Base-by-base conservation (phyloP, 169 alveolate species). In the Plasmodium reichenowi region DNA sequence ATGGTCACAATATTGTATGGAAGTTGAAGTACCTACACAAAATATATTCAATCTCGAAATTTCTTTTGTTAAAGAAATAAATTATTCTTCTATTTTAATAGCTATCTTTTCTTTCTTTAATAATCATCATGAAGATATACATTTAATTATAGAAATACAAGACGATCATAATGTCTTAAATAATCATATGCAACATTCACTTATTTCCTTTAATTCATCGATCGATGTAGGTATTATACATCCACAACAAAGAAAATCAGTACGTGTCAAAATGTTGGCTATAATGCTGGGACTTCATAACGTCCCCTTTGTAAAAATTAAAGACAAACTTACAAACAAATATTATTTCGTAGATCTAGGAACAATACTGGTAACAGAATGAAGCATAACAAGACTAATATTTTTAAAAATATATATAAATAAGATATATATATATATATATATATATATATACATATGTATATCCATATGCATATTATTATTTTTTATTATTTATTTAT, bases 11-110 rank as follows among this genome's bases (percentile, higher is more conserved):
- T 76, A 76, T 29, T 76, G 56, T 13, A 29, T 76, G 29, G 88
- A 76, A 50, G 75, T 63, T n/a, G 76, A 76, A 56, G 66, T 76
- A 68, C 88, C 88, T 20, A 15, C 64, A 43, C 52, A 67, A 17
- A 67, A 62, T n/a, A 22, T 43, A 45, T 76, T 76, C 45, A 66
- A 47, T 32, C 58, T 76, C 0, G 88, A 76, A 24, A 72, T 76
- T 76, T 76, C 88, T 38, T 76, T 76, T 56, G 88, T 76, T 48
- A 76, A 76, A 68, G 88, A 76, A 76, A 76, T 76, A 24, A 76
- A 76, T 58, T 62, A 43, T 63, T 76, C 88, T 9, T 76, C 88
- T 38, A 70, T 76, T 10, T 58, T 76, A 48, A 47, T 58, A 54
- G 88, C 73, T 6, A 58, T 76, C 26, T 76, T 76, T 22, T 63